Percentiles rank a stretch among this genome's conserved stretches.
Conservation (phyloP, 2,329 filamentous ascomycete species). For the Talaromyces funiculosus region DNA sequence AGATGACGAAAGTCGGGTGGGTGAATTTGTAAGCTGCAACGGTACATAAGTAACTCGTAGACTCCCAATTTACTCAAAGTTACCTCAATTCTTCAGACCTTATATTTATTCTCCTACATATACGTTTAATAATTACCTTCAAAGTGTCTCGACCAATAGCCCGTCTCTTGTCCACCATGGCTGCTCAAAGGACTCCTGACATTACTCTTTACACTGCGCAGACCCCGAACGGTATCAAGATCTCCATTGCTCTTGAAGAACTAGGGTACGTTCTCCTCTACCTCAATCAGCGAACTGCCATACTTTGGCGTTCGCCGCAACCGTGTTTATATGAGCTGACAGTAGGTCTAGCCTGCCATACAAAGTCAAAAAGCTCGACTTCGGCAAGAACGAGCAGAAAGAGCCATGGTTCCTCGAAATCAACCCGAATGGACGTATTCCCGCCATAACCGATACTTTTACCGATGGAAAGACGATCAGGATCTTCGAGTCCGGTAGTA, state of each 20-base stretch:
- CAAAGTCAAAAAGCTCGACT: constrained; percentile 65
- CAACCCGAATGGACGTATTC: constrained; percentile 90
- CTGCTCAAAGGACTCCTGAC: constrained; percentile 41
- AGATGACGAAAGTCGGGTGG: neutral
- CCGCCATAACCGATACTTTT: constrained; percentile 75
- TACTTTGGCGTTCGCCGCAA: neutral
- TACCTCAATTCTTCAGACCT: neutral
- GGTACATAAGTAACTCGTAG: too few species aligned
- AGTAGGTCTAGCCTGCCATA: constrained; percentile 57
- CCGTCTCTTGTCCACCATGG: constrained; percentile 22
- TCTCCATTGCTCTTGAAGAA: constrained; percentile 81
- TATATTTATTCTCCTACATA: neutral
- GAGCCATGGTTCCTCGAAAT: constrained; percentile 82
- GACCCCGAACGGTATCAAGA: constrained; percentile 87
- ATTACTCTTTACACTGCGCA: constrained; percentile 76
- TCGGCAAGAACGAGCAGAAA: constrained; percentile 72
- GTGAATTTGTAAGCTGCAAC: constrained; percentile 3
- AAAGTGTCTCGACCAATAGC: constrained; percentile 6
- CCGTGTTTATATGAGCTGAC: constrained; percentile 15
- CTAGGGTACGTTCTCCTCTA: constrained; percentile 47
- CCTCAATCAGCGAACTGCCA: neutral
- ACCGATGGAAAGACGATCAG: constrained; percentile 66
- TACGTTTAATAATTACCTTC: neutral
- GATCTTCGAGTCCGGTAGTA: constrained; percentile 63
- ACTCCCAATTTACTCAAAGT: neutral